Percentiles rank a stretch among this genome's conserved stretches.
Evolutionary conservation across 371 early-diverging fungal species (phyloP).

Genomic region (Mucor irregularis): DNA sequence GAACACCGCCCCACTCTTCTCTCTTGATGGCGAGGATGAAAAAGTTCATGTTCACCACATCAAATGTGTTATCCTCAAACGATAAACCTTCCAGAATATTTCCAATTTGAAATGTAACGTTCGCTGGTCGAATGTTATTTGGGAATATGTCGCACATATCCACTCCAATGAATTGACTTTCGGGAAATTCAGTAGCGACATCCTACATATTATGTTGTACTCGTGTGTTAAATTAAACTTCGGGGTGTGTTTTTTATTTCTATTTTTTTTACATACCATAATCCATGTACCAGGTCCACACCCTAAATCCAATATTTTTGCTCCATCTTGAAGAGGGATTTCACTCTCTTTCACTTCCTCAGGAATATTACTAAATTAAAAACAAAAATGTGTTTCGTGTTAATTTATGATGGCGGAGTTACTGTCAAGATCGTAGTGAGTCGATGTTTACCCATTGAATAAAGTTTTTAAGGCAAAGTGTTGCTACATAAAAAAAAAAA

Average conservation of each 20-base stretch:
- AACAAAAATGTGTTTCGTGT: neutral
- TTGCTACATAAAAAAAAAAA: conserved; percentile 26
- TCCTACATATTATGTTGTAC: conserved; percentile 27
- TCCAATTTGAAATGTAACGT: conserved; percentile 40
- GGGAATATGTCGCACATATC: conserved; percentile 62
- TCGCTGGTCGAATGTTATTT: conserved; percentile 43
- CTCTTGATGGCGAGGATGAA: conserved; percentile 51
- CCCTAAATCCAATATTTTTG: conserved; percentile 47
- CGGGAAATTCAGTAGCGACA: conserved; percentile 58
- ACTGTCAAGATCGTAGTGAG: too few relatives aligned
- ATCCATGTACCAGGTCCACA: conserved; percentile 62
- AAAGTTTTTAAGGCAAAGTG: conserved; percentile 32
- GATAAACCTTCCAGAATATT: conserved; percentile 53
- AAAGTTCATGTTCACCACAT: conserved; percentile 57
- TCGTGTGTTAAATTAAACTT: too few relatives aligned
- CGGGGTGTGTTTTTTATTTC: too few relatives aligned
- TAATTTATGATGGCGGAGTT: too few relatives aligned
- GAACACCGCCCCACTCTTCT: conserved; percentile 49
- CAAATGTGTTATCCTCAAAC: conserved; percentile 59
- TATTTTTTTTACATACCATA: conserved; percentile 24
- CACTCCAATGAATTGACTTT: conserved; percentile 53
- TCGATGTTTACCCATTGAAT: conserved; percentile 33
- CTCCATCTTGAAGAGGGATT: conserved; percentile 5
- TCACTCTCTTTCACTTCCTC: neutral
- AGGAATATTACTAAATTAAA: conserved; percentile 16